A percentile compares a stretch with the other conserved stretches of the same genome.
Conservation (phyloP, 2,329 filamentous ascomycete genomes). For the Cadophora malorum region DNA sequence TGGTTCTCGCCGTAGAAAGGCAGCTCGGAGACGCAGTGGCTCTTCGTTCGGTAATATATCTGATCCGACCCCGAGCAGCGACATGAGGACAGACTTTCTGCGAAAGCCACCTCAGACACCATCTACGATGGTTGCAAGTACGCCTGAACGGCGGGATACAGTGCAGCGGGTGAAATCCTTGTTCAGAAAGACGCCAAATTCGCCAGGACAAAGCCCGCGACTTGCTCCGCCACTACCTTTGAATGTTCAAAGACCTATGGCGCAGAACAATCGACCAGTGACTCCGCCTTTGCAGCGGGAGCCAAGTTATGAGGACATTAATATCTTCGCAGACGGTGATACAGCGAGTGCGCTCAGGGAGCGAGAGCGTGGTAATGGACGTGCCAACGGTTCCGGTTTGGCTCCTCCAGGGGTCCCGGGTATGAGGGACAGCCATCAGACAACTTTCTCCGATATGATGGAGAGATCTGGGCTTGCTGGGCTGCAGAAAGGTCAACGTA, state of each 20-base stretch:
- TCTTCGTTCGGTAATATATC: conserved; percentile 56
- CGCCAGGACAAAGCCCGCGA: background rate
- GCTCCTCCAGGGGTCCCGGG: conserved; percentile 9
- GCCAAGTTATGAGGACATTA: conserved; percentile 57
- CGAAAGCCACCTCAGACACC: conserved; percentile 45
- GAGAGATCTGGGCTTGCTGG: conserved; percentile 52
- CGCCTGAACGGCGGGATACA: conserved; percentile 27
- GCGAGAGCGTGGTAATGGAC: conserved; percentile 18
- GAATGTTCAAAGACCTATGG: conserved; percentile 30
- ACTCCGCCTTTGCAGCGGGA: conserved; percentile 51
- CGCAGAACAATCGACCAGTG: conserved; percentile 25
- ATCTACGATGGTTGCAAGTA: conserved; percentile 29
- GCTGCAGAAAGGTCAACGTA: conserved; percentile 43
- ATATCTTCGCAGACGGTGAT: conserved; percentile 58
- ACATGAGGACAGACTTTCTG: conserved; percentile 60
- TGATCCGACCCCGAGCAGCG: conserved; percentile 53
- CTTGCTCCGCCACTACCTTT: conserved; percentile 36
- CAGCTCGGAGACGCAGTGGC: conserved; percentile 42
- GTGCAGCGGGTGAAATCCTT: conserved; percentile 39
- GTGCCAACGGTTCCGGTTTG: background rate
- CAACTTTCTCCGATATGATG: conserved; percentile 62
- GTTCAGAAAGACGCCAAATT: conserved; percentile 36
- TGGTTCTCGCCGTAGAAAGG: conserved; percentile 31
- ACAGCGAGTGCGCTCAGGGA: conserved; percentile 46
- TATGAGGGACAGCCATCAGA: conserved; percentile 37